phyloP scores from a whole-genome alignment of 768 basidiomycete species.

The Cystofilobasidium capitatum region DNA sequence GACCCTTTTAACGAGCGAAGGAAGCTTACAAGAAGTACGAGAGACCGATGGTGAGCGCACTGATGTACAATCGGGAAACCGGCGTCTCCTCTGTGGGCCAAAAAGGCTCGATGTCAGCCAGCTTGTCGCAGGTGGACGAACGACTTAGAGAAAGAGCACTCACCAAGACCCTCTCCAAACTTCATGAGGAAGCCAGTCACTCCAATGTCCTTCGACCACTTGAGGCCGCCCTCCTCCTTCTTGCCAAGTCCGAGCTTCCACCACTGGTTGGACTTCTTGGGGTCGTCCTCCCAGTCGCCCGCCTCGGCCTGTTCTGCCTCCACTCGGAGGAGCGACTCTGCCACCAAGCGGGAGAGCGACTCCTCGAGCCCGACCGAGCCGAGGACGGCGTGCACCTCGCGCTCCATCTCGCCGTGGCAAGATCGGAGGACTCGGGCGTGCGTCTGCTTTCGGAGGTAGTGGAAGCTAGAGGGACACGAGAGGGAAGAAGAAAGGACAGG shows the following conservation, averaged over 20 bases:
- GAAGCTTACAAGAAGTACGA: conserved; percentile 43
- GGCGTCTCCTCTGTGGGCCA: conserved; percentile 69
- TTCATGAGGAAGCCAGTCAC: conserved; percentile 88
- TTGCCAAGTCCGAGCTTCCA: conserved; percentile 29
- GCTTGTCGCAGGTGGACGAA: not conserved
- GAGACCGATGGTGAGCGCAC: conserved; percentile 88
- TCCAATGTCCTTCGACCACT: conserved; percentile 70
- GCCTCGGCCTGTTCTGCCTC: conserved; percentile 37
- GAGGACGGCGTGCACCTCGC: conserved; percentile 80
- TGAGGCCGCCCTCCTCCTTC: conserved; percentile 48
- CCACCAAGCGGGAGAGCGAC: conserved; percentile 64
- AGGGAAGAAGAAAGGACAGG: not conserved
- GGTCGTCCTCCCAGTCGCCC: conserved; percentile 51
- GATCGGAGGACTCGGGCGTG: conserved; percentile 72
- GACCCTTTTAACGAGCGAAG: too few relatives aligned
- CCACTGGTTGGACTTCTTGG: conserved; percentile 25
- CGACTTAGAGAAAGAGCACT: conserved; percentile 33
- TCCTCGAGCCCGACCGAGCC: conserved; percentile 85
- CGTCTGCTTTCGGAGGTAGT: conserved; percentile 23
- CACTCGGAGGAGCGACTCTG: conserved; percentile 53
- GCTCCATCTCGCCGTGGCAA: conserved; percentile 91
- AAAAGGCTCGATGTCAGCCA: not conserved
- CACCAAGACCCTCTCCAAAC: conserved; percentile 86
- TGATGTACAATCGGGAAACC: conserved; percentile 68
- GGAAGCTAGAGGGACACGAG: conserved; percentile 16